Percentiles rank a stretch among this genome's conserved stretches.
Conservation (phyloP, 306 rosid species). For the Canavalia gladiata region DNA sequence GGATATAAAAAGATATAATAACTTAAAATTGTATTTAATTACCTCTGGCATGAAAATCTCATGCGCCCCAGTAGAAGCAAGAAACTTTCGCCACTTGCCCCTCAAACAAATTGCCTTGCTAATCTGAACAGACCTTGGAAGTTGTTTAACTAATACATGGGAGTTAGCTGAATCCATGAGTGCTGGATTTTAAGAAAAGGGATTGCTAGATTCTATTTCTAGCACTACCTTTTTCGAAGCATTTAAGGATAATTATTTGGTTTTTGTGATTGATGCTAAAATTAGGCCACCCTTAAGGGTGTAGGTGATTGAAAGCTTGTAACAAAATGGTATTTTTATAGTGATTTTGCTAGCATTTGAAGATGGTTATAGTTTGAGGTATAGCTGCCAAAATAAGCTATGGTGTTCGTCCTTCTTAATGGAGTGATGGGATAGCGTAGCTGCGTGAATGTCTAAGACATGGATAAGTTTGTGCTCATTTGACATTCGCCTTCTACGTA, state of each 20-base stretch:
- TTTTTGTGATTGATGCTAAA: background rate
- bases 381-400: background rate
- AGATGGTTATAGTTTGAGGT: conserved; percentile 5
- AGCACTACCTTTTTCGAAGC: background rate
- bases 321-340: conserved; percentile 29
- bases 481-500: background rate
- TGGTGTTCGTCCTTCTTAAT: background rate
- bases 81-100: conserved; percentile 38
- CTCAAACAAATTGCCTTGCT: background rate
- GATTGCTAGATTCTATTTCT: background rate
- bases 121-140: conserved; percentile 17
- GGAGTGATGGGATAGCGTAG: conserved; percentile 1
- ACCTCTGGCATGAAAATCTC: conserved; percentile 63
- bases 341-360: background rate
- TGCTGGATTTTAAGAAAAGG: conserved; percentile 12
- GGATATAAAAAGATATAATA: background rate
- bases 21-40: background rate
- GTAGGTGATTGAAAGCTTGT: background rate
- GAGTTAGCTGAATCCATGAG: conserved; percentile 49
- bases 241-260: conserved; percentile 16
- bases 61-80: conserved; percentile 57
- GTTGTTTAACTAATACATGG: conserved; percentile 25
- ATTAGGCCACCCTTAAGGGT: background rate
- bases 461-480: background rate
- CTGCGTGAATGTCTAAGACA: conserved; percentile 36